Evolutionary conservation across 164 flowering plant species (phyloP), one percentile per base, ranked within the genome.

Genomic region (Kalanchoe fedtschenkoi): DNA sequence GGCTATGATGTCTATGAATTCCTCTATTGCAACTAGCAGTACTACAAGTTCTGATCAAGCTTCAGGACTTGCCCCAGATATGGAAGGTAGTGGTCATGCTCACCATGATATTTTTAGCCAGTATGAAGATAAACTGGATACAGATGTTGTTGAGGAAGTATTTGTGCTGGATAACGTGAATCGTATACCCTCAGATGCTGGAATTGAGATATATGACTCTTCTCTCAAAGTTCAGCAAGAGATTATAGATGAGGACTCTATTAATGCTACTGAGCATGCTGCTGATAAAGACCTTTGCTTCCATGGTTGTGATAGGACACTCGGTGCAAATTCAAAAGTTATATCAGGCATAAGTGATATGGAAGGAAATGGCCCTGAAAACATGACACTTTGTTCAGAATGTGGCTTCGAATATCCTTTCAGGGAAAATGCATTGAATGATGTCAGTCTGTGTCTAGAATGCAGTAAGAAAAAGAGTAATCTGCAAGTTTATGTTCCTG

Each of bases 31-130:
- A 57, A 87, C 91, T 34, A 84, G 96, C 78, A 90, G 95, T 66
- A 85, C 87, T 77, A 79, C 86, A 53, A 88, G 91, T 73, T 85
- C 97, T 66, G 96, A 84, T 75, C 91, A 55, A 62, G 89, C 81
- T 68, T 78, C 70, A 34, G 76, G 79, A 69, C 67, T 73, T 68
- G 85, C 78, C 54, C 91, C 60, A 72, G 95, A 84, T 68, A 70
- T 77, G 30, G 95, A 85, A 77, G 85, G 78, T 22, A 82, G 78
- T 76, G 88, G 82, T 24, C 88, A 73, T 22, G 77, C 76, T 61
- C 93, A 61, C 58, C 87, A 86, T 65, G 88, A 80, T 47, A 65
- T 70, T 57, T 65, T 64, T 19, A 74, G 70, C 66, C 84, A 78
- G 59, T 64, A 61, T 71, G 75, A 61, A 64, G 80, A 77, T 62